A percentile compares a stretch with the other conserved stretches of the same genome.
These are phyloP conservation scores for Nemania sp. DNA, from an alignment of 2,329 filamentous ascomycete genomes.

Conservation along the genomic window DNA sequence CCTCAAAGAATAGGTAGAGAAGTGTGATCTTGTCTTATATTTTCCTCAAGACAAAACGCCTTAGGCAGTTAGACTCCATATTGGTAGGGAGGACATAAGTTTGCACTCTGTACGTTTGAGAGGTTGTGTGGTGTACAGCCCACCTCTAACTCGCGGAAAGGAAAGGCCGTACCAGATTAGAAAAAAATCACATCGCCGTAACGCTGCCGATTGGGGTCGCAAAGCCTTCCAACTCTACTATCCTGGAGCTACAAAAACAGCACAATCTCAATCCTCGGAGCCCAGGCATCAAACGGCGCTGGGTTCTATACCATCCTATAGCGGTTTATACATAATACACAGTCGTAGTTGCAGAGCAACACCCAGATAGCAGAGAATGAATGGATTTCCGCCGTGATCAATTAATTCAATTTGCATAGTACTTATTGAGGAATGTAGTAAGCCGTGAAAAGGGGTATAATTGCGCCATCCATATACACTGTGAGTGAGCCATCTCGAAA, in stretches of 20 bases:
- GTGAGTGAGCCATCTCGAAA: conserved; percentile 11
- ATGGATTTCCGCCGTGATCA: neutral
- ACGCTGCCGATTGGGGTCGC: neutral
- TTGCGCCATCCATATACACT: neutral
- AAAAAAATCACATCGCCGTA: neutral
- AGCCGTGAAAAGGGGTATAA: conserved; percentile 23
- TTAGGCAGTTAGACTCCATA: neutral
- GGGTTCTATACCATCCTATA: conserved; percentile 2
- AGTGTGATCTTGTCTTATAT: neutral
- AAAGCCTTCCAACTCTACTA: neutral
- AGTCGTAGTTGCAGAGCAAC: neutral
- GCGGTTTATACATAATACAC: conserved; percentile 1
- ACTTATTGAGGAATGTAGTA: too few relatives aligned
- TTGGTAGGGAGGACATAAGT: neutral
- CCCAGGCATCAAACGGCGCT: neutral
- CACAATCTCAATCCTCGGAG: neutral
- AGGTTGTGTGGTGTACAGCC: neutral
- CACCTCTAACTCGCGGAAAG: neutral
- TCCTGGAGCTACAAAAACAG: neutral
- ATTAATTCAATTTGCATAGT: neutral
- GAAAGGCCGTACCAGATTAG: neutral
- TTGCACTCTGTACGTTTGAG: neutral
- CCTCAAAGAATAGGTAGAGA: neutral
- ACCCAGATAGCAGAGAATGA: neutral
- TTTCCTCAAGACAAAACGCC: neutral